Evolutionary conservation across 352 stramenopile species (phyloP).

Genomic region (Globisporangium canariense): DNA sequence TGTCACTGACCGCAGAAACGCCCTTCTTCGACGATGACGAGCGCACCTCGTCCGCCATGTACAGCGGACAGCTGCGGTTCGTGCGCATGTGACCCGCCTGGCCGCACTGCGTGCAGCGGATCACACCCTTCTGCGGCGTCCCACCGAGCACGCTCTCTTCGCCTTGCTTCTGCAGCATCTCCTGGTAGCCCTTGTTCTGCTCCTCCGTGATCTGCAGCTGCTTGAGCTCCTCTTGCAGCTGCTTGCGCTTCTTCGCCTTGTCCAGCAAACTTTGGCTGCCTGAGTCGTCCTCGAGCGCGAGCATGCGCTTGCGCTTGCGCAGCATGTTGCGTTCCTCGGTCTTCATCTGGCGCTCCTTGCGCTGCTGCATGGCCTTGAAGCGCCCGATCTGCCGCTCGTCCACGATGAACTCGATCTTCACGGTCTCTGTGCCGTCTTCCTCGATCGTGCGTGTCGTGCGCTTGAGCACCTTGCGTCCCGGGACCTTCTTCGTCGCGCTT

Average conservation of each 20-base stretch:
- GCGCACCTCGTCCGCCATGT: constrained; percentile 65
- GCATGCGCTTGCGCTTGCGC: constrained; percentile 76
- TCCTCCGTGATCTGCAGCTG: constrained; percentile 78
- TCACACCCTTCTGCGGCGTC: constrained; percentile 50
- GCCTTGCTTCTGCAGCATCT: constrained; percentile 76
- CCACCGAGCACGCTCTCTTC: constrained; percentile 38
- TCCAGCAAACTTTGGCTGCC: constrained; percentile 35
- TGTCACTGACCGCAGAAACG: constrained; percentile 9
- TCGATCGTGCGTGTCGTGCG: constrained; percentile 72
- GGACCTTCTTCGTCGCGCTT: constrained; percentile 35
- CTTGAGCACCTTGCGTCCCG: constrained; percentile 67
- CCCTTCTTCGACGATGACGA: constrained; percentile 27
- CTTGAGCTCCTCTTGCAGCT: constrained; percentile 85
- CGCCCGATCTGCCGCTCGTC: constrained; percentile 66
- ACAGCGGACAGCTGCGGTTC: constrained; percentile 78
- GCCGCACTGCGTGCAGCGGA: constrained; percentile 80
- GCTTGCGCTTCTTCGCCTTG: constrained; percentile 78
- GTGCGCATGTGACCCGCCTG: constrained; percentile 82
- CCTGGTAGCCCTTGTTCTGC: constrained; percentile 79
- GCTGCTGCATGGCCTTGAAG: constrained; percentile 74
- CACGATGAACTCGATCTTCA: constrained; percentile 79
- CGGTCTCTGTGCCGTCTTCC: constrained; percentile 73
- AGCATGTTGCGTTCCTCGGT: constrained; percentile 69
- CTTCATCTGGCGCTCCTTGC: constrained; percentile 70
- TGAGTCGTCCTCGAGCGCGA: constrained; percentile 59